These are phyloP conservation scores for Fusarium odoratissimum DNA, from an alignment of 2,329 filamentous ascomycete genomes.

Conservation along the genomic window DNA sequence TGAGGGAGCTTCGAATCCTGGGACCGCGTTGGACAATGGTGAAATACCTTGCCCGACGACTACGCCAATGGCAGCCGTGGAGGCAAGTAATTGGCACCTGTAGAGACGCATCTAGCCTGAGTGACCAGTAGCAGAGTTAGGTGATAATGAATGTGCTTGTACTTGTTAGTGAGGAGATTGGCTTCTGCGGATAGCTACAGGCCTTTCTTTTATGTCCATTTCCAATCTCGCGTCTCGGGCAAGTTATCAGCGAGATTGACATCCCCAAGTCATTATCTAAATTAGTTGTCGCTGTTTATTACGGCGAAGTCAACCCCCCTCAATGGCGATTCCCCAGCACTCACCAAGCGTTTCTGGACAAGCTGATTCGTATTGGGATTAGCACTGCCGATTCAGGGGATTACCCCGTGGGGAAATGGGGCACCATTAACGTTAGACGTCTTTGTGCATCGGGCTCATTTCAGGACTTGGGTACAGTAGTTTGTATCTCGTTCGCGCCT, in stretches of 20 bases:
- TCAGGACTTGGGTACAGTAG: background rate
- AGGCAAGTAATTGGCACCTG: background rate
- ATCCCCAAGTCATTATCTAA: background rate
- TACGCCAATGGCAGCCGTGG: rapidly evolving
- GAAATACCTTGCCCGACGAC: background rate
- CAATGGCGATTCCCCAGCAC: background rate
- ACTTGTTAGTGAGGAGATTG: background rate
- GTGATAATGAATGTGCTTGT: background rate
- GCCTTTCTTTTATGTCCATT: background rate
- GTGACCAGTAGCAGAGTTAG: background rate
- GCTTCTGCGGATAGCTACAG: background rate
- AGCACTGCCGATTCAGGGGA: background rate
- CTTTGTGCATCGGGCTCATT: background rate
- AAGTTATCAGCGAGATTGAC: background rate
- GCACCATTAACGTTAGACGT: background rate
- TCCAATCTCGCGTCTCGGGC: background rate
- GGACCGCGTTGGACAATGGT: background rate
- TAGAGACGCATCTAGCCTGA: background rate
- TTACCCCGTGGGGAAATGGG: background rate
- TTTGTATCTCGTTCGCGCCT: background rate
- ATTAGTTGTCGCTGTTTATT: background rate
- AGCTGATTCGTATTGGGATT: background rate
- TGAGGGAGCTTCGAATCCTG: background rate
- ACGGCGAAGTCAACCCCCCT: background rate
- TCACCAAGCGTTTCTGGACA: background rate